Conservation (phyloP, 1,139 yeast genomes). For the Trichomonascaceae sp. region DNA sequence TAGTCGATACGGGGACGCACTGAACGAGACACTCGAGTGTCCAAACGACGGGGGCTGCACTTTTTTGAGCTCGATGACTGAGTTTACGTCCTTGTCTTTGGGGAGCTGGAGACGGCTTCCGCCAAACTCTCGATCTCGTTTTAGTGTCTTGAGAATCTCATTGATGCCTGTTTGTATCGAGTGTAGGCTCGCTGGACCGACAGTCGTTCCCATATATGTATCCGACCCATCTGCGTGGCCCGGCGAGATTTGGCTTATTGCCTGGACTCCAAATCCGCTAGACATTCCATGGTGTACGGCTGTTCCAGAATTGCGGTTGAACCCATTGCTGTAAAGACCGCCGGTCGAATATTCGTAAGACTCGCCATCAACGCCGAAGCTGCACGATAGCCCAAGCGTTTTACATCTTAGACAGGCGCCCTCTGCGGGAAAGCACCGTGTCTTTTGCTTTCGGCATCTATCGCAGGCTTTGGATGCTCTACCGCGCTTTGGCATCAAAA, state of each 20-base stretch:
- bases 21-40: conserved; percentile 30
- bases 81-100: conserved; percentile 3
- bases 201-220: too few species aligned
- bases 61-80: conserved; percentile 1
- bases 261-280: too few species aligned
- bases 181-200: not conserved
- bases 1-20: conserved; percentile 39
- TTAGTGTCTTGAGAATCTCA: conserved; percentile 1
- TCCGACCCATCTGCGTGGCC: conserved; percentile 1
- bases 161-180: not conserved
- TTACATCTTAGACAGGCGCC: conserved; percentile 44
- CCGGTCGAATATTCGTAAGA: not conserved
- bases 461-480: conserved; percentile 48
- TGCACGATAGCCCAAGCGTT: conserved; percentile 38
- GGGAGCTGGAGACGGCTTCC: not conserved
- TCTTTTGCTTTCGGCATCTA: conserved; percentile 47
- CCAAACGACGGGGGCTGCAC: conserved; percentile 25
- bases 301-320: too few species aligned
- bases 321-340: too few species aligned
- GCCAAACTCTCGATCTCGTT: not conserved
- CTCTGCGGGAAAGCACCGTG: conserved; percentile 42
- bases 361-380: conserved; percentile 24
- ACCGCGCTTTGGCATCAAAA: not conserved
- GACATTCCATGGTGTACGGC: too few species aligned
- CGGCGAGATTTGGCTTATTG: too few species aligned